Percentiles rank a stretch among this genome's conserved stretches.
phyloP scores from a whole-genome alignment of 257 asterid species.

The Verbascum thapsus region DNA sequence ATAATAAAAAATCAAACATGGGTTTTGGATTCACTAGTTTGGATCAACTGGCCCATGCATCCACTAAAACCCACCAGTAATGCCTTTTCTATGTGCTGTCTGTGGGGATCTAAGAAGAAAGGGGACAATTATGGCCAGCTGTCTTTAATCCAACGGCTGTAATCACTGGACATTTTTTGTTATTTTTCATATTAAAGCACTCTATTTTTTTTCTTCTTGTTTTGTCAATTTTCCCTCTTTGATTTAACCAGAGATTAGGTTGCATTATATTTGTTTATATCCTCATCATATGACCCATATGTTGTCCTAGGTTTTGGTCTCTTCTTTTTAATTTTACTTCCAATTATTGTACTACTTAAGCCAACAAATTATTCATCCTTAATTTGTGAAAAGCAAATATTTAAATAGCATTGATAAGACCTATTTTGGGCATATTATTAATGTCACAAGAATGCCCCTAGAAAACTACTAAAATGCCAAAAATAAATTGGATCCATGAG shows the following conservation, averaged over 20 bases:
- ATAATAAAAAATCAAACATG: slow-evolving; percentile 17
- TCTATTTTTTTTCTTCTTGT: slow-evolving; percentile 34
- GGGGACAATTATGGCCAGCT: slow-evolving; percentile 67
- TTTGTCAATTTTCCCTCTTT: slow-evolving; percentile 37
- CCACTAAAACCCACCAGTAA: slow-evolving; percentile 17
- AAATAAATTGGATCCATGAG: too few relatives aligned
- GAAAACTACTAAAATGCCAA: too few relatives aligned
- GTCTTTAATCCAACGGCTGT: slow-evolving; percentile 33
- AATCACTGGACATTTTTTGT: slow-evolving; percentile 44
- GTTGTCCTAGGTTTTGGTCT: slow-evolving; percentile 26
- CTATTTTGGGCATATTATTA: too few relatives aligned
- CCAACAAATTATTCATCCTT: neutral
- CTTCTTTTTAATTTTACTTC: slow-evolving; percentile 7
- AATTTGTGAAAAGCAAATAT: too few relatives aligned
- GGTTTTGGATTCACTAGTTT: slow-evolving; percentile 36
- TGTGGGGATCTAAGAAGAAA: slow-evolving; percentile 38
- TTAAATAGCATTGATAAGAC: too few relatives aligned
- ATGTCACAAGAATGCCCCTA: too few relatives aligned
- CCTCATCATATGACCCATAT: slow-evolving; percentile 24
- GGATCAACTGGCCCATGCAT: slow-evolving; percentile 36
- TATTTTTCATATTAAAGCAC: slow-evolving; percentile 47
- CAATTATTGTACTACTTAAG: slow-evolving; percentile 14
- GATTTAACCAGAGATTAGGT: slow-evolving; percentile 22
- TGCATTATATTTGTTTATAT: slow-evolving; percentile 25
- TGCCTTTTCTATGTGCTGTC: slow-evolving; percentile 1